Evolutionary conservation across 345 rosid species (phyloP).

Genomic region (Euphorbia peplus): DNA sequence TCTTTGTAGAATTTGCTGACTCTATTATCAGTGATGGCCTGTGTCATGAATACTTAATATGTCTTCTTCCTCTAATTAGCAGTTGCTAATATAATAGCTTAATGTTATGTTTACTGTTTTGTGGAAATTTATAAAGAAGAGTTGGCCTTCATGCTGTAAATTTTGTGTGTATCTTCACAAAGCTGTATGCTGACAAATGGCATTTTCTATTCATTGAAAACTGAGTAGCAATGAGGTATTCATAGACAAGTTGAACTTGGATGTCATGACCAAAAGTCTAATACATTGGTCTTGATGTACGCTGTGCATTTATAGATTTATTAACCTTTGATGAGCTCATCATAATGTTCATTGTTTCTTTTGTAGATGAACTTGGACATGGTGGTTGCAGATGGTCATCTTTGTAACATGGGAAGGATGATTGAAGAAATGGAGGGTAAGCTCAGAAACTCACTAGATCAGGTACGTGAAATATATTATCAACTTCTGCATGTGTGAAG

Average conservation of each 20-base stretch:
- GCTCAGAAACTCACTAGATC: constrained; percentile 89
- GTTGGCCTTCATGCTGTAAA: too few species aligned
- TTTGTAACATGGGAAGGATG: constrained; percentile 98
- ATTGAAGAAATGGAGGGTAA: constrained; percentile 97
- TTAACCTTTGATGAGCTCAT: not conserved
- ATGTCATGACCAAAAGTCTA: not conserved
- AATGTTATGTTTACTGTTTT: too few species aligned
- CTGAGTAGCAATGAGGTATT: not conserved
- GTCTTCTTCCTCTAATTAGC: too few species aligned
- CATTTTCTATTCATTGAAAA: too few species aligned
- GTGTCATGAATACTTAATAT: too few species aligned
- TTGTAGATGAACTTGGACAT: constrained; percentile 85
- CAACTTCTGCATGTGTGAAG: not conserved
- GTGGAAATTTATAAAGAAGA: too few species aligned
- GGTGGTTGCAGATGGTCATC: constrained; percentile 80
- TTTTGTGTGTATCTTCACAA: too few species aligned
- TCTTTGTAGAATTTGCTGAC: not conserved
- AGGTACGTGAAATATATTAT: constrained; percentile 40
- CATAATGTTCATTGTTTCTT: not conserved
- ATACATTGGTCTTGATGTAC: not conserved
- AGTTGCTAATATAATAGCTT: too few species aligned
- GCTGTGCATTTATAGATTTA: not conserved
- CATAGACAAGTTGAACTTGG: not conserved
- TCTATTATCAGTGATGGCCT: not conserved
- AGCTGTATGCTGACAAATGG: too few species aligned